These are phyloP conservation scores for Nidula niveotomentosa DNA, from an alignment of 1,284 basidiomycete genomes.

Conservation along the genomic window DNA sequence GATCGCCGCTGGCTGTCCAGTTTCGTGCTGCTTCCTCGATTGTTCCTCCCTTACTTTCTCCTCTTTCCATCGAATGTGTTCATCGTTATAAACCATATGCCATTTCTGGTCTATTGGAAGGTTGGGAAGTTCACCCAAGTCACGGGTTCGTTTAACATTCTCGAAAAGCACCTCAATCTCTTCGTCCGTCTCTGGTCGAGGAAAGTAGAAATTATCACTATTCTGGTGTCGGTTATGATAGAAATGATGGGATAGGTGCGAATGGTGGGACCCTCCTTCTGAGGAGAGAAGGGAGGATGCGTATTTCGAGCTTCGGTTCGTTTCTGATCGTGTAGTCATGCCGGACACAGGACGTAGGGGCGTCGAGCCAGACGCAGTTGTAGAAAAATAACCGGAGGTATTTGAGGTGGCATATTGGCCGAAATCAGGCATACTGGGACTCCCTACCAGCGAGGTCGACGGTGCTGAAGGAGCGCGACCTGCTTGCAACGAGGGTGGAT, in stretches of 20 bases:
- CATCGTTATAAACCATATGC: slow-evolving; percentile 87
- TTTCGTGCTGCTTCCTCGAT: slow-evolving; percentile 56
- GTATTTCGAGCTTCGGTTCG: slow-evolving; percentile 59
- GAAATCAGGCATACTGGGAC: slow-evolving; percentile 46
- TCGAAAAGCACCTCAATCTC: slow-evolving; percentile 82
- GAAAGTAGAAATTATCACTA: slow-evolving; percentile 68
- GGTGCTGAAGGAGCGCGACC: slow-evolving; percentile 50
- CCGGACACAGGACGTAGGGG: slow-evolving; percentile 51
- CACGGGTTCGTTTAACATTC: slow-evolving; percentile 68
- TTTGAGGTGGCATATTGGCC: slow-evolving; percentile 31
- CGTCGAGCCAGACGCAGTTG: slow-evolving; percentile 30
- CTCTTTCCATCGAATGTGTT: slow-evolving; percentile 79
- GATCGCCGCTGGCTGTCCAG: slow-evolving; percentile 48
- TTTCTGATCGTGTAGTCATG: slow-evolving; percentile 59
- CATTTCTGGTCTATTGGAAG: slow-evolving; percentile 88
- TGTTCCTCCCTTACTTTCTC: slow-evolving; percentile 61
- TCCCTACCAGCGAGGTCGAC: slow-evolving; percentile 39
- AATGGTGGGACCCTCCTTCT: slow-evolving; percentile 51
- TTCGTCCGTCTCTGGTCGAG: slow-evolving; percentile 69
- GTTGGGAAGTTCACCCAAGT: slow-evolving; percentile 57
- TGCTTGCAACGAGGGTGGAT: slow-evolving; percentile 30
- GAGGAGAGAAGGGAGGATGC: slow-evolving; percentile 54
- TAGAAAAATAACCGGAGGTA: neutral
- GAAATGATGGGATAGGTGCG: slow-evolving; percentile 53
- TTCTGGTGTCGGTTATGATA: slow-evolving; percentile 44